A percentile compares a stretch with the other conserved stretches of the same genome.
Conservation (phyloP, 2,329 filamentous ascomycete genomes). For the Acarospora socialis region DNA sequence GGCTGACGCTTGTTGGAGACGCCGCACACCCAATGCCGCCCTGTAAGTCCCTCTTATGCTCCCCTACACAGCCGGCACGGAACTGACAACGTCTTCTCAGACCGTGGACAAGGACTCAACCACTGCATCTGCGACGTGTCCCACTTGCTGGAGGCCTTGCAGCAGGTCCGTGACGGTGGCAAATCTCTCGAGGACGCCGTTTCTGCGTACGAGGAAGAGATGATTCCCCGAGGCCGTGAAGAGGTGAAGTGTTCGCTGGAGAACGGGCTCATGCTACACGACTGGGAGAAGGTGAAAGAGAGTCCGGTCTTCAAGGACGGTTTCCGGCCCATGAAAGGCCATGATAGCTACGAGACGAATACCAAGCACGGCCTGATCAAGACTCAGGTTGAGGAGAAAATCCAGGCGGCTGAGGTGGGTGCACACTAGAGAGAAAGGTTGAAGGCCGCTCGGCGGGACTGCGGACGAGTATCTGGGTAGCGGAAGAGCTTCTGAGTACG, state of each 20-base stretch:
- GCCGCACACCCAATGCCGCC: slow-evolving; percentile 22
- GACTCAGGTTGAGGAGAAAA: not conserved
- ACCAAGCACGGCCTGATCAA: too few species aligned
- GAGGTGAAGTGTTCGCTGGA: slow-evolving; percentile 31
- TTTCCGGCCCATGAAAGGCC: slow-evolving; percentile 1
- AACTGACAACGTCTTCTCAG: slow-evolving; percentile 6
- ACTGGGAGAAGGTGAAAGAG: slow-evolving; percentile 21
- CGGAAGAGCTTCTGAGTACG: too few species aligned
- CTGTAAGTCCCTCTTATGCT: slow-evolving; percentile 5
- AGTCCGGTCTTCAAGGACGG: slow-evolving; percentile 20
- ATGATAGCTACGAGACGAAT: slow-evolving; percentile 1
- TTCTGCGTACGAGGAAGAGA: slow-evolving; percentile 21
- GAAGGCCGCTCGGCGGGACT: too few species aligned
- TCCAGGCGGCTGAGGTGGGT: not conserved
- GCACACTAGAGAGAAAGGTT: too few species aligned
- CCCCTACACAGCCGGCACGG: not conserved
- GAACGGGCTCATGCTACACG: slow-evolving; percentile 34
- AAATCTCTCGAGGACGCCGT: slow-evolving; percentile 14
- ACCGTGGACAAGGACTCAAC: slow-evolving; percentile 18
- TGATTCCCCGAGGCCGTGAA: slow-evolving; percentile 27
- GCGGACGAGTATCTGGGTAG: too few species aligned
- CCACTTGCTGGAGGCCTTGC: slow-evolving; percentile 11
- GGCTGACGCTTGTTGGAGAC: slow-evolving; percentile 20
- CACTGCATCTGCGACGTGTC: slow-evolving; percentile 18
- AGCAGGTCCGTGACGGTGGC: slow-evolving; percentile 7